A percentile compares a stretch with the other conserved stretches of the same genome.
Conservation (phyloP, 805 yeast species). For the Jamesozyma jinghongensis region DNA sequence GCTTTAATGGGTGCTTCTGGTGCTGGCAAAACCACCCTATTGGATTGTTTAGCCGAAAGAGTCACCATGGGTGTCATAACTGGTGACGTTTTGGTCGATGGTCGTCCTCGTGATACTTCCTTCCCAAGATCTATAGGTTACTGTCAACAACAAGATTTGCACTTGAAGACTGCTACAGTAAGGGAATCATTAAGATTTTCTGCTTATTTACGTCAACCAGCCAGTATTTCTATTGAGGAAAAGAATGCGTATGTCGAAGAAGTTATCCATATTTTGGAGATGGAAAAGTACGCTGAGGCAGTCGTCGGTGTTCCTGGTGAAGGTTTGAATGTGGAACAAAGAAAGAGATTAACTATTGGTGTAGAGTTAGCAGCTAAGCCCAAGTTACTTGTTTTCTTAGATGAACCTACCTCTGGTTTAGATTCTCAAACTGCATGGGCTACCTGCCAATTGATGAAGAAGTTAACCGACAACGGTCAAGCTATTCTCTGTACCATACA, state of each 20-base stretch:
- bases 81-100: constrained; percentile 60
- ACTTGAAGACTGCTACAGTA: constrained; percentile 57
- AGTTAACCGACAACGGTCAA: constrained; percentile 52
- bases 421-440: constrained; percentile 55
- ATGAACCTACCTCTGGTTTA: constrained; percentile 60
- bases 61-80: constrained; percentile 62
- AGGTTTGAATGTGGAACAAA: constrained; percentile 52
- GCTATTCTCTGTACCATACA: constrained; percentile 62
- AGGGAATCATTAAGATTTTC: constrained; percentile 62
- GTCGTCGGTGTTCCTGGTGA: constrained; percentile 60
- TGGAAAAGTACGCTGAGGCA: constrained; percentile 57
- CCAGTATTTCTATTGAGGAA: constrained; percentile 40
- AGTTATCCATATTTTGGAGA: constrained; percentile 51
- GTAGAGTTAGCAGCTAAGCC: constrained; percentile 60
- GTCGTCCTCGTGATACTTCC: constrained; percentile 47
- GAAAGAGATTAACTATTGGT: constrained; percentile 52
- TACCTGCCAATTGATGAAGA: constrained; percentile 46
- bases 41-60: constrained; percentile 63
- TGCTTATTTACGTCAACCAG: constrained; percentile 60
- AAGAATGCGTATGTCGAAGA: constrained; percentile 59
- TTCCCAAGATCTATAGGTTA: constrained; percentile 59
- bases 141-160: constrained; percentile 72
- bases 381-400: constrained; percentile 44
- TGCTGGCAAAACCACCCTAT: constrained; percentile 74
- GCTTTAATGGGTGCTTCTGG: constrained; percentile 75